Evolutionary conservation across 345 rosid species (phyloP).

Genomic region (Lagerstroemia speciosa): DNA sequence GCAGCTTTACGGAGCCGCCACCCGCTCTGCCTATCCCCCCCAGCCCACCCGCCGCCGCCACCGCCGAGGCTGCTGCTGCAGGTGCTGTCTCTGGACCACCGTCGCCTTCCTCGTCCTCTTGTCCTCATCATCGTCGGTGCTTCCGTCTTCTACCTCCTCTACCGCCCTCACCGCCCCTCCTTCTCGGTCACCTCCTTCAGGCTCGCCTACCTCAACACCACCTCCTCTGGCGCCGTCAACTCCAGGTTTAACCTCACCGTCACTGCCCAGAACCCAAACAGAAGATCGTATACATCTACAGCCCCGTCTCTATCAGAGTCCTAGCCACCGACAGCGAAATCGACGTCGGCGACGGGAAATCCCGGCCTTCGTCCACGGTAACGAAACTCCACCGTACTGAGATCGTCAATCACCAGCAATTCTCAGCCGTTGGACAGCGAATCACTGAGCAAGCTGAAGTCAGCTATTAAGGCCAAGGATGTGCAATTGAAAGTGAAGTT

Average conservation of each 20-base stretch:
- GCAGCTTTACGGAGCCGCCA: conserved; percentile 32
- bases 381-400: conserved; percentile 67
- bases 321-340: conserved; percentile 26
- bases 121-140: conserved; percentile 24
- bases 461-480: conserved; percentile 43
- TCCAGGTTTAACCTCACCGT: conserved; percentile 56
- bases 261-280: conserved; percentile 72
- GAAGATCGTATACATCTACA: conserved; percentile 53
- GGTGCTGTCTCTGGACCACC: conserved; percentile 27
- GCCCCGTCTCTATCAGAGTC: conserved; percentile 30
- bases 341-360: conserved; percentile 45
- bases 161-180: conserved; percentile 38
- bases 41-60: conserved; percentile 21
- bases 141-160: conserved; percentile 24
- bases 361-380: conserved; percentile 49
- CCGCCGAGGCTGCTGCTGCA: conserved; percentile 27
- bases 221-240: conserved; percentile 29
- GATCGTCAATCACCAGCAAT: conserved; percentile 31
- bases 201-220: conserved; percentile 23
- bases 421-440: conserved; percentile 32
- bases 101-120: conserved; percentile 22
- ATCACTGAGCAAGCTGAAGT: conserved; percentile 36
- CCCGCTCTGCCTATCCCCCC: conserved; percentile 34
- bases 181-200: conserved; percentile 29
- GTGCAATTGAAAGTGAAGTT: conserved; percentile 44